Percentiles rank a stretch among this genome's conserved stretches.
phyloP scores from a whole-genome alignment of 768 basidiomycete species.

The Tulasnella sp. region DNA sequence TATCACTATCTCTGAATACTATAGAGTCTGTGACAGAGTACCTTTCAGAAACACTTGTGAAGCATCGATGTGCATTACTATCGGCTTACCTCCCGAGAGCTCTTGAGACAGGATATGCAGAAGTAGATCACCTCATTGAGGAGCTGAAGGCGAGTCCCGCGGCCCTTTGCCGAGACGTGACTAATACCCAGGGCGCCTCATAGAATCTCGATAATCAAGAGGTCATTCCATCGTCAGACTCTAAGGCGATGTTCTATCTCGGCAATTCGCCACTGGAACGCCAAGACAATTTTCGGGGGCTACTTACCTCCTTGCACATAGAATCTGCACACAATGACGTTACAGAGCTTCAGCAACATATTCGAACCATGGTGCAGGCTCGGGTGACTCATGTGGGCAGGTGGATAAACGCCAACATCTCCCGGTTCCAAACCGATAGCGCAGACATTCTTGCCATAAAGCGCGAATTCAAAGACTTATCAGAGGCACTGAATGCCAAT shows the following conservation, averaged over 20 bases:
- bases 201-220: conserved; percentile 47
- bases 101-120: conserved; percentile 38
- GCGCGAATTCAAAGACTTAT: conserved; percentile 34
- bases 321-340: conserved; percentile 37
- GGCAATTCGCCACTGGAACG: conserved; percentile 6
- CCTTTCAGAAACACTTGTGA: conserved; percentile 25
- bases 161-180: background rate
- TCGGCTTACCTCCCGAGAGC: conserved; percentile 32
- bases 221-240: conserved; percentile 32
- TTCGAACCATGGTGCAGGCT: conserved; percentile 33
- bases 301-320: conserved; percentile 16
- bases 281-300: conserved; percentile 2
- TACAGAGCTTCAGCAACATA: conserved; percentile 29
- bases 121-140: conserved; percentile 38
- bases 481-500: conserved; percentile 37
- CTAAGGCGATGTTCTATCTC: conserved; percentile 30
- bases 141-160: conserved; percentile 37
- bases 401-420: conserved; percentile 43
- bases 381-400: conserved; percentile 40
- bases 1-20: background rate
- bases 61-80: conserved; percentile 26
- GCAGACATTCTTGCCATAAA: conserved; percentile 38
- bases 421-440: conserved; percentile 36
- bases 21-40: conserved; percentile 37
- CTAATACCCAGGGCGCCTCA: background rate